These are phyloP conservation scores for Apiotrichum akiyoshidainum DNA, from an alignment of 1,284 basidiomycete species.

Conservation along the genomic window DNA sequence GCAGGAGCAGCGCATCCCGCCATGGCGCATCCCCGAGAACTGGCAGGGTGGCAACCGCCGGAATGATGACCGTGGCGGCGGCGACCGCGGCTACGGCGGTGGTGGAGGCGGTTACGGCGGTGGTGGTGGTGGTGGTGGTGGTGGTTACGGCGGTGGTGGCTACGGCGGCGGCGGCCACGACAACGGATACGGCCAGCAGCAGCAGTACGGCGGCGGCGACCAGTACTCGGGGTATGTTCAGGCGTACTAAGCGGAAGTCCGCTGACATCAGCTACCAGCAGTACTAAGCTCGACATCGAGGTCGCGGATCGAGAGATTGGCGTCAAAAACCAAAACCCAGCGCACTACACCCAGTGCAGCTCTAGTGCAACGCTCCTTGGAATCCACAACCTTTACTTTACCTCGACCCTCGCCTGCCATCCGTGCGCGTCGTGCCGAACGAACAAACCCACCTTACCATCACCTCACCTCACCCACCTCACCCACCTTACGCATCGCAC, in stretches of 20 bases:
- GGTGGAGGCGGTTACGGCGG: slow-evolving; percentile 21
- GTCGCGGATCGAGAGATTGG: too few species aligned
- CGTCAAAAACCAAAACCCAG: too few species aligned
- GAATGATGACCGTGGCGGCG: slow-evolving; percentile 15
- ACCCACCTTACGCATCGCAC: neutral
- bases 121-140: slow-evolving; percentile 21
- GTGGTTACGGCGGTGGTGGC: slow-evolving; percentile 7
- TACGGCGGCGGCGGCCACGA: slow-evolving; percentile 14
- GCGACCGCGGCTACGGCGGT: slow-evolving; percentile 21
- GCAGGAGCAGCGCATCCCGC: slow-evolving; percentile 48
- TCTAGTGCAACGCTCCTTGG: too few species aligned
- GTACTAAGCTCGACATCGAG: too few species aligned
- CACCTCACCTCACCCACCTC: neutral
- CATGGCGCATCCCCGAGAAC: slow-evolving; percentile 54
- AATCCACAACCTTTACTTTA: too few species aligned
- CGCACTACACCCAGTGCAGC: too few species aligned
- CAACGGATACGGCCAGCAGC: slow-evolving; percentile 4
- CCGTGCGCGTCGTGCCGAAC: too few species aligned
- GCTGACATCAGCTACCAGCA: too few species aligned
- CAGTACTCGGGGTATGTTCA: slow-evolving; percentile 39
- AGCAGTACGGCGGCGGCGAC: slow-evolving; percentile 11
- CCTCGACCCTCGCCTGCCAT: too few species aligned
- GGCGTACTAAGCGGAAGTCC: slow-evolving; percentile 4
- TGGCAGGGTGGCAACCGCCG: slow-evolving; percentile 44
- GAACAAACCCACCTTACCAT: too few species aligned